These are phyloP conservation scores for Acorus gramineus DNA, from an alignment of 106 monocot species.

Conservation along the genomic window DNA sequence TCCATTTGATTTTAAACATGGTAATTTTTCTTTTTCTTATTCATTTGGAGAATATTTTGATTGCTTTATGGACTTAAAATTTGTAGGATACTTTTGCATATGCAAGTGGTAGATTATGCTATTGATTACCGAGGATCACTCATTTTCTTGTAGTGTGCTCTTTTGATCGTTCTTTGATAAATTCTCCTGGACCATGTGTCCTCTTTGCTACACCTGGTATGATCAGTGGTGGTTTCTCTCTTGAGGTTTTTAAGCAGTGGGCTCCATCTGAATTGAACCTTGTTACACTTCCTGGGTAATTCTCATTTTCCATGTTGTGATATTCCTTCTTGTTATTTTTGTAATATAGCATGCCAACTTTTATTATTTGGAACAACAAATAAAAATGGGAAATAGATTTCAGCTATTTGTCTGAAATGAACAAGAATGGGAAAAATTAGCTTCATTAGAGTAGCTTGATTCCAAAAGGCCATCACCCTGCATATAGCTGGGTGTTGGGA, in stretches of 20 bases:
- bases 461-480: too few species aligned
- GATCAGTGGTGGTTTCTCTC: slow-evolving; percentile 97
- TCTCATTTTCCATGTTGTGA: slow-evolving; percentile 1
- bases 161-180: slow-evolving; percentile 76
- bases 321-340: not conserved
- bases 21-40: slow-evolving; percentile 19
- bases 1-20: slow-evolving; percentile 95
- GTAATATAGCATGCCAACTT: not conserved
- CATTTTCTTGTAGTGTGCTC: slow-evolving; percentile 38
- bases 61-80: not conserved
- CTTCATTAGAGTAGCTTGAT: too few species aligned
- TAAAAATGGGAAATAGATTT: too few species aligned
- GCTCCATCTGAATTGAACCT: slow-evolving; percentile 92
- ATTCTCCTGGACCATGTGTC: slow-evolving; percentile 86
- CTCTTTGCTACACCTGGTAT: slow-evolving; percentile 99
- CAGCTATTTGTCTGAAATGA: too few species aligned
- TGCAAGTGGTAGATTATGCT: not conserved
- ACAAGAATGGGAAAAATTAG: too few species aligned
- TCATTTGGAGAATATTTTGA: not conserved
- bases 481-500: too few species aligned
- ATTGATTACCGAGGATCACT: not conserved
- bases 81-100: not conserved
- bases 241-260: slow-evolving; percentile 98
- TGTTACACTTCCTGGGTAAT: slow-evolving; percentile 75
- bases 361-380: not conserved